Conservation (phyloP, 2,329 filamentous ascomycete genomes). For the Talaromyces rugulosus region DNA sequence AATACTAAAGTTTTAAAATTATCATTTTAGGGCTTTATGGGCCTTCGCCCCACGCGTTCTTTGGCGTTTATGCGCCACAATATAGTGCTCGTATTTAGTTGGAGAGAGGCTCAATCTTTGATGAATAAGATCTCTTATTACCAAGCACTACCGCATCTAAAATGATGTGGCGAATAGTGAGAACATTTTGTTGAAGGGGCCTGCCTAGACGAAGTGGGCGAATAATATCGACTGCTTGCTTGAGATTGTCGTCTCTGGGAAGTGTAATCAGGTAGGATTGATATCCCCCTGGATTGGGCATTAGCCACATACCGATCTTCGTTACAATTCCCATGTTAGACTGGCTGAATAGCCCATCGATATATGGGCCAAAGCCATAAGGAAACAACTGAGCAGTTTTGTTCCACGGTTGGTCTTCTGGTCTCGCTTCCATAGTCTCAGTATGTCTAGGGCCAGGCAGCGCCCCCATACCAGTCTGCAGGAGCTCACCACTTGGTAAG, state of each 20-base stretch:
- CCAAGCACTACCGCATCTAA: no score
- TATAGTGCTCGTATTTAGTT: no score
- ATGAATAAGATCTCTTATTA: no score
- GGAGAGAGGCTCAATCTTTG: no score
- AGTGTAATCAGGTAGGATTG: not conserved
- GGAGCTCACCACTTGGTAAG: slow-evolving; percentile 32
- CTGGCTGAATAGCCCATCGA: slow-evolving; percentile 16
- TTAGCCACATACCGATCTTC: slow-evolving; percentile 18
- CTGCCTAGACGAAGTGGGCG: not conserved
- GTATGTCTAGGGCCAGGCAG: slow-evolving; percentile 3
- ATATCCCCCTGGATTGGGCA: slow-evolving; percentile 12
- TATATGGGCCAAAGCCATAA: not conserved
- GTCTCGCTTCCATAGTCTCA: no score
- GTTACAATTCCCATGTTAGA: slow-evolving; percentile 18
- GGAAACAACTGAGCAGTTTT: not conserved
- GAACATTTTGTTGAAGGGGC: not conserved
- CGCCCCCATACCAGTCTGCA: slow-evolving; percentile 39
- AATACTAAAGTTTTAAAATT: no score
- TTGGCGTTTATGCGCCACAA: no score
- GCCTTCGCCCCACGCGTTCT: no score
- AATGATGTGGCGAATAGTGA: not conserved
- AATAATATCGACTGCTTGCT: not conserved
- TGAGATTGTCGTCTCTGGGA: not conserved
- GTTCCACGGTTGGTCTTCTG: no score
- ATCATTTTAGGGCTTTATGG: no score